These are phyloP conservation scores for Corymbia citriodora DNA, from an alignment of 441 rosid genomes.

Conservation along the genomic window DNA sequence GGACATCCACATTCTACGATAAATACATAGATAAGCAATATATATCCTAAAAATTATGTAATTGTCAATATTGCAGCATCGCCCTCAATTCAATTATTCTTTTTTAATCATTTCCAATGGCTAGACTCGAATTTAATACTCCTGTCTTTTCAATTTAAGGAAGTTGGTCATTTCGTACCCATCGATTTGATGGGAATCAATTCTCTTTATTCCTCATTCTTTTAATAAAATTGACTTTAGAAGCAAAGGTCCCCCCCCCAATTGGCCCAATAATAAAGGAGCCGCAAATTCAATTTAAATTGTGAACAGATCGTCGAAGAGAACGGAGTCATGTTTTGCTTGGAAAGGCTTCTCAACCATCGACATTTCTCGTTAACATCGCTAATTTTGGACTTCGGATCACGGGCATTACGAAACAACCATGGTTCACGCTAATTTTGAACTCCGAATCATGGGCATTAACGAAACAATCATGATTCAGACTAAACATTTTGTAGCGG, in stretches of 20 bases:
- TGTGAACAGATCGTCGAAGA: not conserved
- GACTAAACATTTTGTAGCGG: fast-evolving
- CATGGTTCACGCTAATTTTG: not conserved
- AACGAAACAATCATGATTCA: fast-evolving
- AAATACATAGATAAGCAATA: not conserved
- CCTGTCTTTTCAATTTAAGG: not conserved
- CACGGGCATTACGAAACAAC: fast-evolving
- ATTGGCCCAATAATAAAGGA: not conserved
- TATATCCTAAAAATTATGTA: not conserved
- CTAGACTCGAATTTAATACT: not conserved
- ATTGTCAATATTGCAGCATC: not conserved
- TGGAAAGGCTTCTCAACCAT: fast-evolving
- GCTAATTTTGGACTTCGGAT: not conserved
- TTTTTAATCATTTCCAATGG: not conserved
- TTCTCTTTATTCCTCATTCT: not conserved
- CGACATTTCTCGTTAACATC: fast-evolving
- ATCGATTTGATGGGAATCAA: not conserved
- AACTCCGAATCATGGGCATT: fast-evolving
- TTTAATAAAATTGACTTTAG: not conserved
- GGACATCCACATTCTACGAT: fast-evolving
- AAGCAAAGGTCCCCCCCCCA: not conserved
- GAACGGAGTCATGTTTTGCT: not conserved
- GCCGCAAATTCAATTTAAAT: too few species aligned
- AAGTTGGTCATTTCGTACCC: not conserved
- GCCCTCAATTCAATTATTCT: fast-evolving